These are phyloP conservation scores for Luvunga scandens DNA, from an alignment of 345 rosid genomes.

Conservation along the genomic window DNA sequence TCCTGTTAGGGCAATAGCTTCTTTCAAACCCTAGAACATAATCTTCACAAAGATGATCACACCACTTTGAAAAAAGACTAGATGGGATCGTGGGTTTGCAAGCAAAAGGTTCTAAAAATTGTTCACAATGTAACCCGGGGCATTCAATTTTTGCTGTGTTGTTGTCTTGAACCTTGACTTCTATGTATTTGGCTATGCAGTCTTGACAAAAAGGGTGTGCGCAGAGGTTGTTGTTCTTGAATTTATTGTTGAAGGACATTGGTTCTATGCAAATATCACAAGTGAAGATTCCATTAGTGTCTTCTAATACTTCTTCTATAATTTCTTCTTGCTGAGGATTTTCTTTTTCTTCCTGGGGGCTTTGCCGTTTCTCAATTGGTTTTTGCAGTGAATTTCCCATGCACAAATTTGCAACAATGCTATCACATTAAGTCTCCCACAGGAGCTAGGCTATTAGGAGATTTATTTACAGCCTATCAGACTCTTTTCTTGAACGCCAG, in stretches of 20 bases:
- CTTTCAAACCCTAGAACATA: conserved; percentile 9
- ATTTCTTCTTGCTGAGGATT: too few relatives aligned
- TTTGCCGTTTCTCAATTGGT: too few relatives aligned
- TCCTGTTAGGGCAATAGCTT: conserved; percentile 31
- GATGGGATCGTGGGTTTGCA: conserved; percentile 23
- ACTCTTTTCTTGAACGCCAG: too few relatives aligned
- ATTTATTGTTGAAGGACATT: conserved; percentile 16
- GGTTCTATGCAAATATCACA: conserved; percentile 36
- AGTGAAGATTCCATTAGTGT: conserved; percentile 4
- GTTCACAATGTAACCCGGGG: conserved; percentile 28
- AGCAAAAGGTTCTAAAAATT: conserved; percentile 22
- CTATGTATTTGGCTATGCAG: conserved; percentile 25
- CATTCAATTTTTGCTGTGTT: conserved; percentile 15
- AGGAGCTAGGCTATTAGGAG: too few relatives aligned
- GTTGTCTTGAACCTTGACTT: conserved; percentile 23
- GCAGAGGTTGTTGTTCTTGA: conserved; percentile 21
- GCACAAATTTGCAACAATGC: too few relatives aligned
- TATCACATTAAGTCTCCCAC: too few relatives aligned
- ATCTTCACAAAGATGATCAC: conserved; percentile 28
- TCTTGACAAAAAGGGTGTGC: conserved; percentile 28
- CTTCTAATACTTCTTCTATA: too few relatives aligned
- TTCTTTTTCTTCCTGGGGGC: too few relatives aligned
- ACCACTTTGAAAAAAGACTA: conserved; percentile 25
- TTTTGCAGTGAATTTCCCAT: too few relatives aligned
- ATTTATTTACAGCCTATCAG: too few relatives aligned